phyloP scores from a whole-genome alignment of 176 grass and related monocot genomes.

The Avena insularis region DNA sequence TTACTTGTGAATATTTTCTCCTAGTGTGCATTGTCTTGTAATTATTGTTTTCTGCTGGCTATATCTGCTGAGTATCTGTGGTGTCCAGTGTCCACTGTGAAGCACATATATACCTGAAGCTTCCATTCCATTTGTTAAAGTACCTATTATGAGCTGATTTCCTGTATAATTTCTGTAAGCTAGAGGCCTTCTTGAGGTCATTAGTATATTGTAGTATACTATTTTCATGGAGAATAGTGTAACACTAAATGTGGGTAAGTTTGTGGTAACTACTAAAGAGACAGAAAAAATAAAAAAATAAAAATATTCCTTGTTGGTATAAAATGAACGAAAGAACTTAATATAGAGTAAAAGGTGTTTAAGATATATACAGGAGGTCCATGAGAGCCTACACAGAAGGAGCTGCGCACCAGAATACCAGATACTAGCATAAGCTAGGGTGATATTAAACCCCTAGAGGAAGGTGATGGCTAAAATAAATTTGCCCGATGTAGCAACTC shows the following conservation, averaged over 20 bases:
- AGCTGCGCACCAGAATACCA: neutral
- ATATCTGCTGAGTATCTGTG: neutral
- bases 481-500: neutral
- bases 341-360: neutral
- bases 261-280: neutral
- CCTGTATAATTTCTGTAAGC: neutral
- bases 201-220: neutral
- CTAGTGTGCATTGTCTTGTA: neutral
- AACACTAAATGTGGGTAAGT: neutral
- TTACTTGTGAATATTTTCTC: slow-evolving; percentile 27
- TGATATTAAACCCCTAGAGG: neutral
- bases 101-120: neutral
- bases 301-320: slow-evolving; percentile 4
- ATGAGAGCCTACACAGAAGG: neutral
- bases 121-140: neutral
- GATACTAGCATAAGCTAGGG: neutral
- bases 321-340: slow-evolving; percentile 1
- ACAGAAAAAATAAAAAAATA: neutral
- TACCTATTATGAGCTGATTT: neutral
- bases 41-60: slow-evolving; percentile 4
- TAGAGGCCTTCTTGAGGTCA: neutral
- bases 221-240: neutral
- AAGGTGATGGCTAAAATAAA: neutral
- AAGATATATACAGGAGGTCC: neutral
- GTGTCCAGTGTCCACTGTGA: neutral